Base-by-base conservation (phyloP, 179 eudicot species). In the Pouteria campechiana region DNA sequence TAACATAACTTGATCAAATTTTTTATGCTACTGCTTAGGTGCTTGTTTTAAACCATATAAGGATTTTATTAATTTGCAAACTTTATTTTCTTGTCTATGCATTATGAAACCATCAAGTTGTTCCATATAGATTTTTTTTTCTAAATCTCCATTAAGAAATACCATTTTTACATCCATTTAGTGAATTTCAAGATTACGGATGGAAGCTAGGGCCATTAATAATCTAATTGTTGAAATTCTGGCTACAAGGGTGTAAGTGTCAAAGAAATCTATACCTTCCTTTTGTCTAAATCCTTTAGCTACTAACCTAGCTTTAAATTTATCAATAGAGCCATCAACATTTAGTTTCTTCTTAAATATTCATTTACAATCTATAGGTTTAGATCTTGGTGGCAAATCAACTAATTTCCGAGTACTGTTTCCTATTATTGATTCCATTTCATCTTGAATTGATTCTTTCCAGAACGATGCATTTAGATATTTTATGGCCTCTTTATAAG, bases 41-140 rank as follows among this genome's bases (percentile, higher is more conserved):
- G 40, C 40, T 35, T 35, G 40, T 35, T 35, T 35, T 35, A 35
- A 35, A 12, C 40, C 17, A 35, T 35, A 35, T 3, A 35, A 11
- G 3, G 40, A 35, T 11, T 15, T 35, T 13, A 35, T 11, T 14
- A 35, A 35, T 35, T 35, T 35, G 9, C 17, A 35, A 2, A 35
- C 17, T 35, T 35, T 35, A 3, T 14, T 35, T 35, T 35, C 40
- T 14, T 35, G 14, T 6, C 40, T 9, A 35, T 3, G 40, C 9
- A 35, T 7, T 14, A 35, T 11, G 17, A 35, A 35, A 7, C 40
- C 17, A 15, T 37, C 7, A 2, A 6, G 41, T 37, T 37, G 41
- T 17, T 33, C 37, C 12, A 33, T 33, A n/a, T 33, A 33, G 3
- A 33, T 17, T n/a, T 33, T 17, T 33, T 2, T 6, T 1, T 33